These are phyloP conservation scores for Sordariomycetes sp. DNA, from an alignment of 2,329 filamentous ascomycete species.

Conservation along the genomic window DNA sequence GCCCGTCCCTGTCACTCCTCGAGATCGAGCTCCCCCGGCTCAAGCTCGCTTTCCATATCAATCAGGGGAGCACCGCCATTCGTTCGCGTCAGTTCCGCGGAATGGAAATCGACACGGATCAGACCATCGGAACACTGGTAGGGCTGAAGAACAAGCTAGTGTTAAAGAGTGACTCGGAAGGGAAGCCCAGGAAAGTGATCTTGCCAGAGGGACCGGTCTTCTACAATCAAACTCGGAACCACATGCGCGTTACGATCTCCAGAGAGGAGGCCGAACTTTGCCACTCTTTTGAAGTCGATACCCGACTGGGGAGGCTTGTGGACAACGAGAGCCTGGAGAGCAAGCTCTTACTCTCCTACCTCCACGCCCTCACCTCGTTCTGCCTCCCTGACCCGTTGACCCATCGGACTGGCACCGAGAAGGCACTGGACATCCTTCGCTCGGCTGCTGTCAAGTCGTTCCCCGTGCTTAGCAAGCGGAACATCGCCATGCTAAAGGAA, in stretches of 20 bases:
- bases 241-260: too few species aligned
- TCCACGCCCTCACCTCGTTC: constrained; percentile 44
- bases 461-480: constrained; percentile 20
- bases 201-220: constrained; percentile 24
- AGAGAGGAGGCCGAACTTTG: constrained; percentile 9
- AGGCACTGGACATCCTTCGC: constrained; percentile 34
- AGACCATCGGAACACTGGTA: constrained; percentile 33
- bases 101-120: constrained; percentile 34
- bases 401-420: constrained; percentile 39
- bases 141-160: constrained; percentile 40
- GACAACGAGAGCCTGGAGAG: constrained; percentile 39
- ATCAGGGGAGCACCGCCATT: constrained; percentile 14
- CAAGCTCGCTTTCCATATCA: constrained; percentile 33
- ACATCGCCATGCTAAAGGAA: constrained; percentile 20
- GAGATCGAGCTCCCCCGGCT: constrained; percentile 34
- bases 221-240: too few species aligned
- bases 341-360: constrained; percentile 36
- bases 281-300: constrained; percentile 38
- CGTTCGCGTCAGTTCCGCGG: constrained; percentile 37
- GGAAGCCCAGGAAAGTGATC: constrained; percentile 20
- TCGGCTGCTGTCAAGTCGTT: constrained; percentile 40
- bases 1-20: constrained; percentile 10
- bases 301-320: constrained; percentile 32
- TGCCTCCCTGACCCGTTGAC: constrained; percentile 39
- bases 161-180: constrained; percentile 15